A percentile compares a stretch with the other conserved stretches of the same genome.
Conservation (phyloP, 768 basidiomycete species). For the Mrakia blollopis region DNA sequence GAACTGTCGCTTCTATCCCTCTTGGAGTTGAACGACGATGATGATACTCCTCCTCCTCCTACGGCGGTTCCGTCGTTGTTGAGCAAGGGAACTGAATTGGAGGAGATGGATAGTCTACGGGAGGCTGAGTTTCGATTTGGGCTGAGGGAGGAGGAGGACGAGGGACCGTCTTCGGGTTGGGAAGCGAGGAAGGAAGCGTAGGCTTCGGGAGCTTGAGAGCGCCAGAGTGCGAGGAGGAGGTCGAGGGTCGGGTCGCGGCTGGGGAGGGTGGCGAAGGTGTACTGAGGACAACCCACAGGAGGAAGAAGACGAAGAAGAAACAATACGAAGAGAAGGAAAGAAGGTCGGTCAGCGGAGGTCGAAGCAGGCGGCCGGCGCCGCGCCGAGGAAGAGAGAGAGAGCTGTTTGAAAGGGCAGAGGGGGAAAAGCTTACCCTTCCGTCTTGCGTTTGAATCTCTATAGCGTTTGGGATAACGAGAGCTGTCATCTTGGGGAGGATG, state of each 20-base stretch:
- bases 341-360: not conserved
- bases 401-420: not conserved
- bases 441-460: constrained; percentile 26
- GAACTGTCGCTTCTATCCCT: not conserved
- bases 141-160: not conserved
- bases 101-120: constrained; percentile 13
- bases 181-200: constrained; percentile 30
- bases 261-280: constrained; percentile 35
- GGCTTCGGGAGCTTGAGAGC: constrained; percentile 23
- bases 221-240: constrained; percentile 34
- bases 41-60: too few species aligned
- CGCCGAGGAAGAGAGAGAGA: not conserved
- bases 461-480: constrained; percentile 37
- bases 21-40: not conserved
- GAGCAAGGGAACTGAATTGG: not conserved
- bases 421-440: too few species aligned
- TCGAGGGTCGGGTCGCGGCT: constrained; percentile 34
- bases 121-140: not conserved
- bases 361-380: not conserved
- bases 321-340: not conserved
- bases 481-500: constrained; percentile 35
- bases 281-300: too few species aligned
- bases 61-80: not conserved
- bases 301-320: not conserved
- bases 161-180: constrained; percentile 19